Evolutionary conservation across 192 early-diverging fungal genomes (phyloP), one percentile per base, ranked within the genome.

Genomic region (Umbelopsis ramanniana): DNA sequence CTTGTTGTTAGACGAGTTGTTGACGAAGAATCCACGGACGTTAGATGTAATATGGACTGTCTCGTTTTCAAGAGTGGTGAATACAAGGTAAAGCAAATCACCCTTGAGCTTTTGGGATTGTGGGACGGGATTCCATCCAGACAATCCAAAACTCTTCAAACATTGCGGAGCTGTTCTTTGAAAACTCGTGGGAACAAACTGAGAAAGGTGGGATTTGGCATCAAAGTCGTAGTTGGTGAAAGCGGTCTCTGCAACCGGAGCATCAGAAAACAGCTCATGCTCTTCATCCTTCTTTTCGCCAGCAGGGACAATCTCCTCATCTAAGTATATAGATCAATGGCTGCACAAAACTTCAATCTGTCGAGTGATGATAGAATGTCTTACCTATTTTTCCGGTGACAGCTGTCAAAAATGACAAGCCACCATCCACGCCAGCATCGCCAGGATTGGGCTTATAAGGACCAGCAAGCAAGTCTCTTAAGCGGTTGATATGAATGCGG

Each of bases 121-220:
- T 8, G 95, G 90, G 15, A 94, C 92, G 24, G 96, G 96, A 79
- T 98, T 99, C 96, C 97, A 98, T 29, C 89, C 88, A 67, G 96
- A 97, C 24, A 96, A 74, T 17, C 87, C 76, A 67, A 99, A 76
- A 66, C 87, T 89, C 68, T 90, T 90, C 67, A 93, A 68, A 66
- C 92, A 93, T 74, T 89, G 81, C 8, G 90, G 89, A 29, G 77
- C 78, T 45, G 82, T 74, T 55, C 82, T 70, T 70, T 87, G 79
- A 66, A 88, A 82, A 33, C 78, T 83, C 38, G 79, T 70, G 33
- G 88, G 85, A 55, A 90, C 71, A 72, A 93, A 83, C 60, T 86
- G 72, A 50, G 85, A 74, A 43, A 92, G 74, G 69, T 80, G 71
- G 23, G 83, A 72, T 5, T 70, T 69, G 5, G 76, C 77, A 29